Evolutionary conservation across 192 early-diverging fungal genomes (phyloP), one percentile per base, ranked within the genome.

Genomic region (Backusella macrospora): DNA sequence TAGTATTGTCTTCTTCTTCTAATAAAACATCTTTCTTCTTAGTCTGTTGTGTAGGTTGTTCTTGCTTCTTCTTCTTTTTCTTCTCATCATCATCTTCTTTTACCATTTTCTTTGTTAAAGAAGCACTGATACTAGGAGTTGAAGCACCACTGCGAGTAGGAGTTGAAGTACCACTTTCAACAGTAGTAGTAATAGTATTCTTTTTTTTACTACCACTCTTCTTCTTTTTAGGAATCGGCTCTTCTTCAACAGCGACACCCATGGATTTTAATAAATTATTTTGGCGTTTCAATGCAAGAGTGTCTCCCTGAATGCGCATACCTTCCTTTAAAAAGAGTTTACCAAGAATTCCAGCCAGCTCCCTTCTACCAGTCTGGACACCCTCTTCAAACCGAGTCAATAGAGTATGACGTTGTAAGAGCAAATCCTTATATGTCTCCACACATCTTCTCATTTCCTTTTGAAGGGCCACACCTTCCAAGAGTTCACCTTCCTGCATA

Each of bases 261-360:
- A 88, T 86, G n/a, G 85, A 86, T 48, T 86, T 86, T 13, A 88
- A 69, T 23, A 88, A 79, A 46, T 76, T 78, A 39, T 85, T 84
- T 59, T 86, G 85, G 44, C 84, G 83, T 62, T 84, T 82, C 47
- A 88, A 73, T 1, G 87, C 87, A 12, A 86, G 76, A 48, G 77
- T 82, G 40, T 85, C 85, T 4, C 89, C 91, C 52, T 89, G 86
- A 1, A 90, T 89, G 10, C 92, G 82, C 76, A 87, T 87, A 7
- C 90, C 92, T 76, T 93, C 92, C 62, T 91, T 90, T 44, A 93
- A 84, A 83, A 92, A 90, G 71, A 91, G 71, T 70, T 89, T 89
- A n/a, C 91, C 91, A 4, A 92, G 74, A 55, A 93, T 86, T 9
- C 90, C 92, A 1, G 91, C 89, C 21, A 93, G 79, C 52, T 91